These are phyloP conservation scores for Crotalaria pallida DNA, from an alignment of 306 rosid species.

Conservation along the genomic window DNA sequence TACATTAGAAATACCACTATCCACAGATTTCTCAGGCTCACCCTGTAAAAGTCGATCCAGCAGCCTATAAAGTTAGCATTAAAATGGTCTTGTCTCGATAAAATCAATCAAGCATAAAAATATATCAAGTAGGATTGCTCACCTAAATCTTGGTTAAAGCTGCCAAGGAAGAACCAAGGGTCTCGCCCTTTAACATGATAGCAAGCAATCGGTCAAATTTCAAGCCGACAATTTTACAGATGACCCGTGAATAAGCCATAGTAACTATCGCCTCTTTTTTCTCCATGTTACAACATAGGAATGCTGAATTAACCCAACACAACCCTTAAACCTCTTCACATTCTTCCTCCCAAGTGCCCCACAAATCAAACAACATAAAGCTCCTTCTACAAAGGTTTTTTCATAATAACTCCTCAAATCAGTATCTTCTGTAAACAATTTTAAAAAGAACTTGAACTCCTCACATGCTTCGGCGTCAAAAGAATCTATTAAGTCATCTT, in stretches of 20 bases:
- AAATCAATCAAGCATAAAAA: too few species aligned
- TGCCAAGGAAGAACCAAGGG: too few species aligned
- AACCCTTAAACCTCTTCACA: slow-evolving; percentile 37
- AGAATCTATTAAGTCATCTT: slow-evolving; percentile 6
- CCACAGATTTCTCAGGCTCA: not conserved
- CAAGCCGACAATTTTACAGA: slow-evolving; percentile 56
- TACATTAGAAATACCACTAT: not conserved
- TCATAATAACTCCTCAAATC: slow-evolving; percentile 48
- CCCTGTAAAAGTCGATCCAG: not conserved
- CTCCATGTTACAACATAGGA: slow-evolving; percentile 18
- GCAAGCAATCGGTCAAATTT: slow-evolving; percentile 37
- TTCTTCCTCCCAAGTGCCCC: slow-evolving; percentile 41
- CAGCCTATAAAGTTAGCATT: slow-evolving; percentile 1
- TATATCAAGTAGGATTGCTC: too few species aligned
- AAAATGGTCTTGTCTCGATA: not conserved
- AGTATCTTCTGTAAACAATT: slow-evolving; percentile 32
- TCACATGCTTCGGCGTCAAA: slow-evolving; percentile 19
- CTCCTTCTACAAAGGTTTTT: slow-evolving; percentile 33
- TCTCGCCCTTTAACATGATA: slow-evolving; percentile 27
- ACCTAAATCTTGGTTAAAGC: too few species aligned
- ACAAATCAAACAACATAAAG: too few species aligned
- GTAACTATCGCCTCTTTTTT: slow-evolving; percentile 32
- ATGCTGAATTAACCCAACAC: slow-evolving; percentile 45
- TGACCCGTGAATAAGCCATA: slow-evolving; percentile 33
- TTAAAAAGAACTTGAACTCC: slow-evolving; percentile 31